Evolutionary conservation across 1,139 yeast species (phyloP), one percentile per base, ranked within the genome.

Genomic region (Eremothecium coryli): DNA sequence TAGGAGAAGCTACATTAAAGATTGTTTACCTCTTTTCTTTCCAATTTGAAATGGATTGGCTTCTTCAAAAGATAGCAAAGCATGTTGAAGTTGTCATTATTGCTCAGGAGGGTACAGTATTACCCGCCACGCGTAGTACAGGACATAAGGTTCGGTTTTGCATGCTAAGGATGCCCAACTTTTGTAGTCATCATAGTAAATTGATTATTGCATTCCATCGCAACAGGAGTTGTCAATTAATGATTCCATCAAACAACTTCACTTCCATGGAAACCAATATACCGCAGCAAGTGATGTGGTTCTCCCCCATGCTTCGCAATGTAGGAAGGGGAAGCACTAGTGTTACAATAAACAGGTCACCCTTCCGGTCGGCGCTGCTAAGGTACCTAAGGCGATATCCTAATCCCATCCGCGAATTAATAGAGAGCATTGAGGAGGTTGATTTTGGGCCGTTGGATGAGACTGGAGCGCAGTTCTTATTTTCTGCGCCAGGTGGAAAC

Each of bases 261-360:
- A 73, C 77, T 1, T 55, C 56, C 28, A 52, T 66, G 1, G 86
- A 79, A 50, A 66, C 74, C 37, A 61, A 62, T 4, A 67, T 67
- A 1, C 71, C 78, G 35, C 76, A 80, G 2, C 85, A 78, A 50
- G 74, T 75, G 66, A 58, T 70, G 24, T 78, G 85, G 86, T 55
- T 66, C 26, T 71, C 80, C 3, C 82, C 80, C 1, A 9, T 21
- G 12, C 23, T 26, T 10, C 7, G 21, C 16, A 18, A 27, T 10
- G 18, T 17, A 18, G 12, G 4, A 11, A n/a, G 4, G 23, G 23
- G 18, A 2, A 20, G 8, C 12, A 18, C 14, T 3, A 31, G 33
- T 10, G 20, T 26, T 5, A 13, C 15, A 3, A 23, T 27, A 24
- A 13, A 17, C 28, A n/a, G 38, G 13, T 15, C 44, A 7, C 39